phyloP scores from a whole-genome alignment of 345 rosid genomes.

The Eucalyptus sideroxylon region DNA sequence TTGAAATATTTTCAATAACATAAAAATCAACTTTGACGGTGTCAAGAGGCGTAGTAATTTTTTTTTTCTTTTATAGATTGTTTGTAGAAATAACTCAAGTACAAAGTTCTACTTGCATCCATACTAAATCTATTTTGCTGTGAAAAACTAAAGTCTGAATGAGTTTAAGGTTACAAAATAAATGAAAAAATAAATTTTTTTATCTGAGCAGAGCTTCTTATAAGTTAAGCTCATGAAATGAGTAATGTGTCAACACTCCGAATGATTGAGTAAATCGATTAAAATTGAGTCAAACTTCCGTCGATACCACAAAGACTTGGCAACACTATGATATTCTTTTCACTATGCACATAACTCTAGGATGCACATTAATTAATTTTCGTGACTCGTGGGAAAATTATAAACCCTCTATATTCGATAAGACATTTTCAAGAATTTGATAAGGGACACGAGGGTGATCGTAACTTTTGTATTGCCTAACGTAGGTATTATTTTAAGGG shows the following conservation, averaged over 20 bases:
- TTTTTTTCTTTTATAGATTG: no score
- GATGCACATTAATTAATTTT: background rate
- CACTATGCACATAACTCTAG: fast-evolving
- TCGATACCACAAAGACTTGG: background rate
- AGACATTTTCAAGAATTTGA: background rate
- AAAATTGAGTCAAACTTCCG: background rate
- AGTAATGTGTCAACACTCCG: fast-evolving
- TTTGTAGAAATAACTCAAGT: background rate
- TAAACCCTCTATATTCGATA: background rate
- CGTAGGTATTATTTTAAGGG: no score
- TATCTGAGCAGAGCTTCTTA: background rate
- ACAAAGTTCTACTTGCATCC: background rate
- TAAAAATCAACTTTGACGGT: fast-evolving
- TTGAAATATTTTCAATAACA: no score
- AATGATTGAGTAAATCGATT: background rate
- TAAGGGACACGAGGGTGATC: fast-evolving
- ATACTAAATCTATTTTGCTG: background rate
- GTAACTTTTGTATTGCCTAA: fast-evolving
- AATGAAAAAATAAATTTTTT: background rate
- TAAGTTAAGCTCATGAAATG: background rate
- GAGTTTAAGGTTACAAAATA: background rate
- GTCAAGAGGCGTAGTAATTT: no score
- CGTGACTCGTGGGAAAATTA: background rate
- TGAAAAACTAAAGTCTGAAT: fast-evolving
- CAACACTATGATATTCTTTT: fast-evolving